Conservation (phyloP, 169 alveolate species). For the Babesia microti region DNA sequence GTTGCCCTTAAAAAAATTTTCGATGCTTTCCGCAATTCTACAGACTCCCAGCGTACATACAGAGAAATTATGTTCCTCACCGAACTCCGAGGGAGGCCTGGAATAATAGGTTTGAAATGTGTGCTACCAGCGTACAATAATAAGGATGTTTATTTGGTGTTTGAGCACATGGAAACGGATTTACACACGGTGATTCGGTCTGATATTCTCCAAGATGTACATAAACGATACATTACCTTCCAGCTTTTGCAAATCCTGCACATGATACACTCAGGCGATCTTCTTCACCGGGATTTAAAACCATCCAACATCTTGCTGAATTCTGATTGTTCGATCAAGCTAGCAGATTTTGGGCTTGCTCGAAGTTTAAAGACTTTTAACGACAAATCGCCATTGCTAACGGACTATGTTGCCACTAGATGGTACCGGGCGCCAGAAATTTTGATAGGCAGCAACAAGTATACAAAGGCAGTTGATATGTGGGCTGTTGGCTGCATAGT, state of each 20-base stretch:
- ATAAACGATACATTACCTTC: constrained; percentile 82
- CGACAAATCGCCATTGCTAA: constrained; percentile 72
- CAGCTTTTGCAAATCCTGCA: constrained; percentile 83
- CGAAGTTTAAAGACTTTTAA: constrained; percentile 71
- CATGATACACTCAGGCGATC: constrained; percentile 87
- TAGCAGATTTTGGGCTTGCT: constrained; percentile 96
- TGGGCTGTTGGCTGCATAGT: constrained; percentile 99
- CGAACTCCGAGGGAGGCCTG: constrained; percentile 84
- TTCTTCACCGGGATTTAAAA: constrained; percentile 95
- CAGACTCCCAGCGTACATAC: constrained; percentile 98
- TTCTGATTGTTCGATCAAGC: constrained; percentile 92
- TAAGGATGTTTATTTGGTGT: constrained; percentile 92
- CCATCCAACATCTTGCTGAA: constrained; percentile 94
- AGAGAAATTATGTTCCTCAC: constrained; percentile 94
- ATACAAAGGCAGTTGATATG: constrained; percentile 98
- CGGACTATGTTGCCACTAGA: constrained; percentile 98
- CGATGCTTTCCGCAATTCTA: constrained; percentile 97
- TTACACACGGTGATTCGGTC: constrained; percentile 97
- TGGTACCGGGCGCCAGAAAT: constrained; percentile 99
- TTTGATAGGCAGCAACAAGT: constrained; percentile 86
- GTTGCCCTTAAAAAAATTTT: constrained; percentile 98
- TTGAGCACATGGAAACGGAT: constrained; percentile 96
- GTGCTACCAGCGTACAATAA: constrained; percentile 95
- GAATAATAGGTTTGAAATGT: constrained; percentile 79
- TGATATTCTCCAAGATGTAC: constrained; percentile 89